Base-by-base conservation (phyloP, 352 stramenopile species). In the Thraustochytrium sp. region DNA sequence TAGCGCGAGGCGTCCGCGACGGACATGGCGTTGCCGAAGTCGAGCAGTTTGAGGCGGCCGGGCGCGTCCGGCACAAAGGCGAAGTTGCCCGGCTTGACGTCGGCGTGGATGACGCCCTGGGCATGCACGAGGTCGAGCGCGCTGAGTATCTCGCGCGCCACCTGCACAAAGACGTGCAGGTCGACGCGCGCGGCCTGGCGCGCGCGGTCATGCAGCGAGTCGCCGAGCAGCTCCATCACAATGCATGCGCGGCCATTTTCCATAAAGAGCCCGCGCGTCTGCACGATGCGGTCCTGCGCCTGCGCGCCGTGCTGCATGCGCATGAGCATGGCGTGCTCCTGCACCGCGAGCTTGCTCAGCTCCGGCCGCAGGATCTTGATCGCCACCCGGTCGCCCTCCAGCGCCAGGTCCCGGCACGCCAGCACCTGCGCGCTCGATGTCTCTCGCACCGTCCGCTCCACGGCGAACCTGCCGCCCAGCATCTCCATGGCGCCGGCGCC, bases 1-100 rank as follows among this genome's bases (percentile, higher is more conserved):
- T 88, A 88, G 11, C 87, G 74, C 40, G 42, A 63, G 2, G 85
- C 59, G 85, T 88, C 84, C 13, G 40, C 65, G 16, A 62, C 59
- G 37, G 86, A 61, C 26, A 88, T 87, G 16, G 85, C 82, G 75
- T 86, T 88, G 16, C 86, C 86, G 42, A 88, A 88, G 56, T 88
- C 86, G 46, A 84, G 44, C 80, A 88, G 48, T 31, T 78, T 61
- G 38, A 85, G 37, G 40, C 26, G 76, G 34, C 59, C 59, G 16
- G 44, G 46, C 26, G 31, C 36, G 34, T 51, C 23, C 38, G 8
- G 29, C n/a, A 54, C 5, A 18, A 68, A 56, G 8, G 49, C 61
- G 9, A 74, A 37, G 44, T 68, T 84, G 29, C 46, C 44, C 21
- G 42, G 55, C 23, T 9, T 75, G 42, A 75, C 54, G 31, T 61